Conservation (phyloP, 2,329 filamentous ascomycete species). For the Talaromyces sp. region DNA sequence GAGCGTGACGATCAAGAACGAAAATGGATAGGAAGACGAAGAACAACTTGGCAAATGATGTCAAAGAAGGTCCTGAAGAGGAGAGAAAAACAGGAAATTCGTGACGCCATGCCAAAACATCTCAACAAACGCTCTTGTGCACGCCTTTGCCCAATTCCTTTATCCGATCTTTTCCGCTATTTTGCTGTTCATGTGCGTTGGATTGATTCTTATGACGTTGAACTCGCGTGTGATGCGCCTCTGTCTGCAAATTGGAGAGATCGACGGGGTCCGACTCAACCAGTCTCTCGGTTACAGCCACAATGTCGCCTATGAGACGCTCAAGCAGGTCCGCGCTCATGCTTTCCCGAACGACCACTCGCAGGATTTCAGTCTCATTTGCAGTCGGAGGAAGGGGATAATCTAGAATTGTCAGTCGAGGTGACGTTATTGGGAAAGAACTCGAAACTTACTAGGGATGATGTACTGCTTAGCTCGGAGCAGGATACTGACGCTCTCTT, state of each 20-base stretch:
- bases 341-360: constrained; percentile 63
- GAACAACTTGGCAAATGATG: background rate
- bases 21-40: background rate
- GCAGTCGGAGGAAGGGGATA: constrained; percentile 61
- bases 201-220: constrained; percentile 36
- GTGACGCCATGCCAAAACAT: background rate
- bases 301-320: constrained; percentile 57
- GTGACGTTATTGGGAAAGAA: background rate
- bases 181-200: constrained; percentile 1
- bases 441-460: constrained; percentile 51
- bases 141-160: constrained; percentile 13
- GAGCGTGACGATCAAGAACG: background rate
- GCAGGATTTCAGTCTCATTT: constrained; percentile 59
- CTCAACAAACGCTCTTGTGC: constrained; percentile 17
- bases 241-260: constrained; percentile 44
- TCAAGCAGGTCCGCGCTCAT: constrained; percentile 66
- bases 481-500: constrained; percentile 58
- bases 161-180: background rate
- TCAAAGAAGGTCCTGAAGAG: background rate
- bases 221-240: constrained; percentile 23
- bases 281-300: constrained; percentile 55
- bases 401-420: constrained; percentile 32
- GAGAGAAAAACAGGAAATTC: background rate
- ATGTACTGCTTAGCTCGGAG: constrained; percentile 65
- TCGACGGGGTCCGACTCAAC: constrained; percentile 52